phyloP scores from a whole-genome alignment of 805 yeast species.

The Teunomyces funiuensis region DNA sequence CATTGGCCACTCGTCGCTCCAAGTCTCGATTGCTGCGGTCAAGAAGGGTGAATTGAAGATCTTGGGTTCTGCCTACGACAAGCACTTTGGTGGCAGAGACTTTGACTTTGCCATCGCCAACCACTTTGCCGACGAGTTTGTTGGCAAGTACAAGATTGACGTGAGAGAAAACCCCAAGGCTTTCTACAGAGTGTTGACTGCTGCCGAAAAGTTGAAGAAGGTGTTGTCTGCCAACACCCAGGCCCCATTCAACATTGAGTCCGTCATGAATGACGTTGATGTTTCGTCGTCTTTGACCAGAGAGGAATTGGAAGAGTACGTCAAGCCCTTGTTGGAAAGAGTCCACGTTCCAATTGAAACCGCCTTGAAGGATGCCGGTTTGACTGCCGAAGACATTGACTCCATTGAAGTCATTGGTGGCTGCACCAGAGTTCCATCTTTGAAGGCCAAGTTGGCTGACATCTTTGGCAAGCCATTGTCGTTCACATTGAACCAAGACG shows the following conservation, averaged over 20 bases:
- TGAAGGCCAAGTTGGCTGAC: constrained; percentile 78
- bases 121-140: constrained; percentile 92
- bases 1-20: constrained; percentile 95
- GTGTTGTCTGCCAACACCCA: constrained; percentile 92
- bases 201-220: constrained; percentile 93
- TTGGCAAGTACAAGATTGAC: constrained; percentile 89
- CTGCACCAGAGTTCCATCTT: constrained; percentile 93
- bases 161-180: constrained; percentile 92
- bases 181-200: constrained; percentile 84
- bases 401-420: constrained; percentile 97
- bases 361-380: constrained; percentile 79
- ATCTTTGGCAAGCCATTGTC: constrained; percentile 73
- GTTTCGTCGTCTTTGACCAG: constrained; percentile 86
- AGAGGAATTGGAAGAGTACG: constrained; percentile 89
- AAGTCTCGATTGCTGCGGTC: constrained; percentile 85
- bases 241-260: constrained; percentile 94
- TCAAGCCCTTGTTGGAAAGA: constrained; percentile 77
- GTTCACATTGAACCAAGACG: constrained; percentile 97
- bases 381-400: constrained; percentile 73
- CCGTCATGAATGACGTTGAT: constrained; percentile 96
- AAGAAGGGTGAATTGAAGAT: constrained; percentile 96
- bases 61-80: constrained; percentile 88
- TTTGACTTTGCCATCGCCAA: constrained; percentile 91
- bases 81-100: constrained; percentile 98
- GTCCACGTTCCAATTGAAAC: constrained; percentile 73